Evolutionary conservation across 1,139 yeast genomes (phyloP), one percentile per base, ranked within the genome.

Genomic region (Pichia sp.): DNA sequence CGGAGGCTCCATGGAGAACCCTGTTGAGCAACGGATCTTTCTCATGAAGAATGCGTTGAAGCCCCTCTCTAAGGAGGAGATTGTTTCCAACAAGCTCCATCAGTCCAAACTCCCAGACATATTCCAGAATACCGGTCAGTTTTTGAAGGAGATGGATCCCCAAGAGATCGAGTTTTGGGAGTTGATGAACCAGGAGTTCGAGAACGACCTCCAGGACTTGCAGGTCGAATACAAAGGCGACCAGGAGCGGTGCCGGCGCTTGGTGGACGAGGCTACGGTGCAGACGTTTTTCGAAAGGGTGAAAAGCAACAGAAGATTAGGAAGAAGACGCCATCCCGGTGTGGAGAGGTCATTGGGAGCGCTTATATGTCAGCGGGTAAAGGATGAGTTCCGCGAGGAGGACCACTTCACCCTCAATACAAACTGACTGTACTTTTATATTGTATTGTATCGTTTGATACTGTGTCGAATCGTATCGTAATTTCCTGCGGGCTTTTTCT

Each of bases 141-240:
- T 68, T 51, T 46, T 68, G 30, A 58, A 56, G 33, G 63, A 62
- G 7, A 46, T 68, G 44, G 65, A 60, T 24, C 40, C 61, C n/a
- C 64, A 66, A 49, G 71, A 69, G 50, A 44, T 69, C 9, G 70
- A 67, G 24, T 58, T 59, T 44, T 65, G 69, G 66, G 67, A 63
- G 46, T 46, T 60, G 27, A 59, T 67, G 64, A 66, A 65, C 51
- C 67, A 64, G 33, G 68, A 67, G 47, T 67, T 63, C 48, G 67
- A 68, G 29, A 55, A 55, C 24, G 69, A 65, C 30, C 57, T 68
- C 60, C 16, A 36, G 4, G 46, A 46, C 6, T 17, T 48, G 44
- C 44, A 31, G 7, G 10, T 20, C 8, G 50, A 51, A 12, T 45
- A 45, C 31, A n/a, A 42, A 6, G 24, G 24, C 6, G 24, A 41